Base-by-base conservation (phyloP, 164 flowering plant species). In the Vitis amurensis region DNA sequence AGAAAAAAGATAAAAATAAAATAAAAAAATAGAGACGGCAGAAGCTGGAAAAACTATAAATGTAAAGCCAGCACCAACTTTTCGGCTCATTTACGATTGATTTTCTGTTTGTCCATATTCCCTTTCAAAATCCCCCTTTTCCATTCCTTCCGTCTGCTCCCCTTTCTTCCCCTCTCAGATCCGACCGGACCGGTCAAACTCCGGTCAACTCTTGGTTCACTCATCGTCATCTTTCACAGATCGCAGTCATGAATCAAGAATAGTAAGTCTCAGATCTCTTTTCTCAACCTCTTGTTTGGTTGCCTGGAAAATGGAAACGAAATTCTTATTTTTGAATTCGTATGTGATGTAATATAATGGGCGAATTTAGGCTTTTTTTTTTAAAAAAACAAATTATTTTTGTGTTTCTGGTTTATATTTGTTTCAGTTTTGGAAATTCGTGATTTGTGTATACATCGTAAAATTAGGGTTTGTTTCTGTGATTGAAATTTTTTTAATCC, bases 171-270 rank as follows among this genome's bases (percentile, higher is more conserved):
- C n/a, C 50, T 23, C 65, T 52, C 64, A 47, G 44, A 31, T 52
- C 53, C 64, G 57, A 31, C 55, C 49, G 55, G 68, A 58, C 77
- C 73, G 73, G 73, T 59, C 27, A 55, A 37, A 64, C 59, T 16
- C 73, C 53, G 70, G 67, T 53, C 58, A 30, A 52, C 44, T 37
- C 44, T 37, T 37, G 44, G 44, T 37, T 37, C 44, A 37, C 5
- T 37, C 44, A 37, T 37, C 44, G 44, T 37, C 44, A n/a, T 49
- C 55, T 62, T 37, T 37, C 70, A 4, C 47, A 57, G 70, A 59
- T 59, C 52, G 8, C 74, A 64, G 52, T 50, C 78, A 75, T 75
- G 78, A 75, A 66, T 71, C 70, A 71, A 49, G 78, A 75, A 67
- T 75, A 75, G 78, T 75, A 67, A 75, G 74, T 16, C 50, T 37